Conservation (phyloP, 1,139 yeast species). For the Cylindricascospora bacillispora region DNA sequence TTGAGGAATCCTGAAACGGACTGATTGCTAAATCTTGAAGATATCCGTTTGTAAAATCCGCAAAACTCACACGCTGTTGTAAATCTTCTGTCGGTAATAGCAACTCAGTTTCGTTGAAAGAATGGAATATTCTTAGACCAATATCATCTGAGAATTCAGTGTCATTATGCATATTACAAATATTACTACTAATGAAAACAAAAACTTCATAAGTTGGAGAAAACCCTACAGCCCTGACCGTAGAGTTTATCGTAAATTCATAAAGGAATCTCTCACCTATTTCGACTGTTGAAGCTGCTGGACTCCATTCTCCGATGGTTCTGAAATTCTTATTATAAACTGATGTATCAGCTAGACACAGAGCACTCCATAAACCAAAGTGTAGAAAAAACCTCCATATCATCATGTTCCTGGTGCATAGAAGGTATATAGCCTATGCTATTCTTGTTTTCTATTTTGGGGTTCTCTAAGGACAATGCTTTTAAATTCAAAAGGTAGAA, state of each 20-base stretch:
- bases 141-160: slow-evolving; percentile 28
- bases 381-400: too few relatives aligned
- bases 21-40: slow-evolving; percentile 41
- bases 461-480: too few relatives aligned
- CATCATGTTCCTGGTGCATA: too few relatives aligned
- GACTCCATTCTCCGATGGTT: slow-evolving; percentile 21
- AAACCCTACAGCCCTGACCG: slow-evolving; percentile 9
- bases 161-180: slow-evolving; percentile 37
- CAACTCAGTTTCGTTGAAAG: slow-evolving; percentile 35
- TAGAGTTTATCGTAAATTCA: slow-evolving; percentile 13
- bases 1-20: slow-evolving; percentile 18
- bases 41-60: slow-evolving; percentile 38
- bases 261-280: slow-evolving; percentile 17
- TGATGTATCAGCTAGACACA: too few relatives aligned
- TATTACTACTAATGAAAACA: slow-evolving; percentile 47
- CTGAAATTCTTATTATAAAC: too few relatives aligned
- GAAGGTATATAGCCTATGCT: too few relatives aligned
- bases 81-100: not conserved
- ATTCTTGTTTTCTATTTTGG: too few relatives aligned
- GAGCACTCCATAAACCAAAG: too few relatives aligned
- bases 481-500: too few relatives aligned
- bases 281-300: slow-evolving; percentile 14
- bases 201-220: slow-evolving; percentile 35
- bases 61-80: slow-evolving; percentile 5
- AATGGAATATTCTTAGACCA: slow-evolving; percentile 37